Evolutionary conservation across 768 basidiomycete species (phyloP), one percentile per base, ranked within the genome.

Genomic region (Boletus speciosus): DNA sequence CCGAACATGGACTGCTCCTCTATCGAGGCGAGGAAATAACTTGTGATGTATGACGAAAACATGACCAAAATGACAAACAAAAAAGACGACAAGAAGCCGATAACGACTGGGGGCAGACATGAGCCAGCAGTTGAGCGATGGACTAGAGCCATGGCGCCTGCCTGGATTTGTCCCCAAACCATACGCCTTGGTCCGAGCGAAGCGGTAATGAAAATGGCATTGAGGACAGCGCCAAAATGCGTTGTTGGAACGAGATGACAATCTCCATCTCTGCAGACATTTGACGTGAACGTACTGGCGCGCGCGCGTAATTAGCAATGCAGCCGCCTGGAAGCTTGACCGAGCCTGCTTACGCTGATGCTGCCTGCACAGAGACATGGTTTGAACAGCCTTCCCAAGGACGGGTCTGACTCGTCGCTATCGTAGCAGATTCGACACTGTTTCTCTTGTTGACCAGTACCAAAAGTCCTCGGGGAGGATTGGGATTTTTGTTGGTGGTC

Each of bases 391-490:
- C 84, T 81, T 3, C 93, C 93, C 38, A 87, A 73, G 32, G 68
- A 58, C 25, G 80, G 77, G 58, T 88, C 85, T 23, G 81, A 79
- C 42, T 81, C 79, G 11, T 73, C 69, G 5, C 88, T 85, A 37
- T 88, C 86, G 27, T 92, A 76, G 66, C 93, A 95, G 43, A 95
- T 95, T 49, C 93, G 79, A 64, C 93, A 94, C 65, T 88, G 87
- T 62, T 80, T 86, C 63, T 83, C 82, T 47, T 79, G 61, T 27
- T 61, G 56, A 21, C 36, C 27, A 12, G 72, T 59, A 62, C 62
- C 41, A 35, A n/a, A 25, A 29, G 52, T 39, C 36, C 32, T 31
- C 19, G 57, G 5, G 15, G 46, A 32, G 16, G 56, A 1, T 5
- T 49, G 40, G 14, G 56, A 23, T 27, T 52, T 58, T 21, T 61